Evolutionary conservation across 2,329 filamentous ascomycete genomes (phyloP), one percentile per base, ranked within the genome.

Genomic region (Venturia aucupariae): DNA sequence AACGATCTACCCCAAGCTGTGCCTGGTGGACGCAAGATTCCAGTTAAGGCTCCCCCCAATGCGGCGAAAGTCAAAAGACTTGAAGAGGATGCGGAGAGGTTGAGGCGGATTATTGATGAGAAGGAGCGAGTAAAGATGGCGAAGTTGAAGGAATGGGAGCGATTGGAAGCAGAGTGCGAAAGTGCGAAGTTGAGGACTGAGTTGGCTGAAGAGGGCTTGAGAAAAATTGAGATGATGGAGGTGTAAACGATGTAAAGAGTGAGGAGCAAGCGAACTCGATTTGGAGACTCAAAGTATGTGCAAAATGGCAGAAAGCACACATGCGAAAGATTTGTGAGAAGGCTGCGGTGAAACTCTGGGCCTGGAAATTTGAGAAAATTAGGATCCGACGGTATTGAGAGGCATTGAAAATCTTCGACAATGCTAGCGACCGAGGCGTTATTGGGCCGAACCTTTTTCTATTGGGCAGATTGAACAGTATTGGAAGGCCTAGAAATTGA

Each of bases 151-250:
- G 79, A 81, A 62, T 82, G 79, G 79, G 78, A 79, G 55, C 67
- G 72, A 7, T 66, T 79, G 65, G 75, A 76, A 65, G 69, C 76
- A 15, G 79, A 81, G 65, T 75, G 73, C 19, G 75, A 78, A 64
- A 76, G 74, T 38, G 77, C 77, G n/a, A 75, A 74, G 32, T 66
- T 80, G 62, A 75, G 77, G 66, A 75, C 75, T 32, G 77, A 80
- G 63, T 70, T 81, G 67, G 79, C 79, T 1, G 80, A 81, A 68
- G 71, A 77, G 67, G 75, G 76, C n/a, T 65, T 81, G 65, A 72
- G 76, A 65, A 71, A 70, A 15, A 67, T 78, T 7, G 64, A 63
- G 64, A 41, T 51, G 64, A 44, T 44, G 32, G 63, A 35, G 51
- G 41, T 64, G 4, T 60, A 60, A 30, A 30, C 5, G 2, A 13